Evolutionary conservation across 192 early-diverging fungal species (phyloP).

Genomic region (Gamsiella multidivaricata): DNA sequence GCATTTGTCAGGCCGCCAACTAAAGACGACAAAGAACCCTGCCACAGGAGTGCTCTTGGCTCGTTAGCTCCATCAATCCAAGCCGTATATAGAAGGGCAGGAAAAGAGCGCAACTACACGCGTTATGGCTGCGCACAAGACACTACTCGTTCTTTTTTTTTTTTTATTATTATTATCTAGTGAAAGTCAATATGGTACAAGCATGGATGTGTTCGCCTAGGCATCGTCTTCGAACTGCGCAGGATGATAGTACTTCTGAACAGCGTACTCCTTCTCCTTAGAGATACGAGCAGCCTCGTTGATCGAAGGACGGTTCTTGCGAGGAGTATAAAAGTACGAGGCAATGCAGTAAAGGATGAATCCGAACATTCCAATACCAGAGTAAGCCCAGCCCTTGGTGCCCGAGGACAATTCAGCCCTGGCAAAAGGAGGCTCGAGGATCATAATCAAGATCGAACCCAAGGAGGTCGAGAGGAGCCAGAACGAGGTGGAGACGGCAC

Average conservation of each 20-base stretch:
- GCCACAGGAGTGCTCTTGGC: too few relatives aligned
- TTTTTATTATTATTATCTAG: too few relatives aligned
- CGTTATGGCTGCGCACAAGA: too few relatives aligned
- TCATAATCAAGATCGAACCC: slow-evolving; percentile 53
- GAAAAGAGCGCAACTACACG: too few relatives aligned
- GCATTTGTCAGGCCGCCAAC: too few relatives aligned
- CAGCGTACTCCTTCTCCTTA: slow-evolving; percentile 44
- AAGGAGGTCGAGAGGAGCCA: slow-evolving; percentile 65
- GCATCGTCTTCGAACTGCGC: too few relatives aligned
- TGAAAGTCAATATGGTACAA: too few relatives aligned
- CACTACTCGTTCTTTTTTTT: too few relatives aligned
- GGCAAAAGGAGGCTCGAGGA: slow-evolving; percentile 38
- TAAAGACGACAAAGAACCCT: too few relatives aligned
- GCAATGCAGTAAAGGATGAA: slow-evolving; percentile 32
- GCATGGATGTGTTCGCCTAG: too few relatives aligned
- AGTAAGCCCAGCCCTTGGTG: slow-evolving; percentile 37
- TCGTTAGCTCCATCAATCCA: too few relatives aligned
- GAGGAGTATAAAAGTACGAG: slow-evolving; percentile 36
- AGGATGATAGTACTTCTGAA: slow-evolving; percentile 27
- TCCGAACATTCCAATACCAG: slow-evolving; percentile 49
- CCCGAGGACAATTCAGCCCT: background rate
- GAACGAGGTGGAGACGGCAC: slow-evolving; percentile 63
- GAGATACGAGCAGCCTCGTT: slow-evolving; percentile 49
- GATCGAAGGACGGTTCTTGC: slow-evolving; percentile 45
- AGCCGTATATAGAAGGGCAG: too few relatives aligned